These are phyloP conservation scores for Pseudogymnoascus sp. DNA, from an alignment of 2,329 filamentous ascomycete genomes.

Conservation along the genomic window DNA sequence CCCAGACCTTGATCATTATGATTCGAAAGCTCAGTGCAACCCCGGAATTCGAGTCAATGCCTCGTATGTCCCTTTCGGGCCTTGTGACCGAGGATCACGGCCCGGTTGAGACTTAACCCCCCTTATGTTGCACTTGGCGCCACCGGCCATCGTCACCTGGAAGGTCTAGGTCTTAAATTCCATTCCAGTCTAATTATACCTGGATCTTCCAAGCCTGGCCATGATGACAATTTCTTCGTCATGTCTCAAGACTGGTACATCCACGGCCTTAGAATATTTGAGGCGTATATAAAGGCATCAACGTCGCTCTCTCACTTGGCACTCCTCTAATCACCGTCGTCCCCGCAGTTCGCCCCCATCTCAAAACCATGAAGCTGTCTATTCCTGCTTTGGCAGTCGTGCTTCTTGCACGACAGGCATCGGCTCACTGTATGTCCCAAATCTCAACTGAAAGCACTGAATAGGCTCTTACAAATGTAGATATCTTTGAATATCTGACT, in stretches of 20 bases:
- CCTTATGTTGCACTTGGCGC: neutral
- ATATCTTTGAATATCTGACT: slow-evolving; percentile 12
- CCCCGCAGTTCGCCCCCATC: neutral
- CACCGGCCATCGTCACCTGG: neutral
- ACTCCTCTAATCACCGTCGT: neutral
- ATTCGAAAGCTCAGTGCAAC: neutral
- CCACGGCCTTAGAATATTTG: neutral
- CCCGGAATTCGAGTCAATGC: neutral
- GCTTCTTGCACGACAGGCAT: slow-evolving; percentile 6
- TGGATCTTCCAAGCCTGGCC: neutral
- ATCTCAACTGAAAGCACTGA: neutral
- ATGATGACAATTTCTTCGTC: neutral
- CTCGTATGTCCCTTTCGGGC: neutral
- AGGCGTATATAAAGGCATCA: neutral
- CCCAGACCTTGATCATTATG: neutral
- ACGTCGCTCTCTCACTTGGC: neutral
- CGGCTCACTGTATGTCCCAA: neutral
- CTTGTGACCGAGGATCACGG: slow-evolving; percentile 4
- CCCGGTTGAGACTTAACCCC: neutral
- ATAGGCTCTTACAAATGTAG: neutral
- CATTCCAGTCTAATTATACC: neutral
- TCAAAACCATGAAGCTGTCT: neutral
- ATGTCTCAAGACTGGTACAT: neutral
- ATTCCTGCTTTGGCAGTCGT: neutral
- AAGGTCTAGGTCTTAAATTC: neutral